Base-by-base conservation (phyloP, 148 eudicot species). In the Rhododendron simsii region DNA sequence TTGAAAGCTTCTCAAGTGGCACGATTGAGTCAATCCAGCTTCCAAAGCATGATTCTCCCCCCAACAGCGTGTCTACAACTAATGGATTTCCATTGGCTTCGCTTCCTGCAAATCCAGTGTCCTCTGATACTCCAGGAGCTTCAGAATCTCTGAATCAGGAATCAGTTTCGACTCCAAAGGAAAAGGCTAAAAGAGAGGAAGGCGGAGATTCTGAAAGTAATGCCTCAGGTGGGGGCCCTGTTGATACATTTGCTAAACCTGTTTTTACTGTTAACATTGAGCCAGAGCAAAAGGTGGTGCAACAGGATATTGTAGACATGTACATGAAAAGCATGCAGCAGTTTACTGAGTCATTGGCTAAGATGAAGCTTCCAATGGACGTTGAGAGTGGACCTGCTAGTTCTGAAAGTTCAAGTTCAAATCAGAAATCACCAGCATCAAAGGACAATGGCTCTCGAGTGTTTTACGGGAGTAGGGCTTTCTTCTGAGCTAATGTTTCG, bases 291-390 rank as follows among this genome's bases (percentile, higher is more conserved):
- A 92, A 92, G 80, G 89, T 97, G 90, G 95, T 94, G 83, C 99
- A 97, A 86, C 99, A 97, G 84, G 99, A 97, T n/a, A 89, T 93
- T 82, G 98, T 97, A 83, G 96, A 97, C 81, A 93, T 97, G 98
- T 97, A 97, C 91, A 93, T 97, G 99, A 97, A 95, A 85, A 97
- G 99, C 90, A 97, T 97, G 99, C 98, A 97, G 84, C 98, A 97
- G 85, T 95, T 97, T 80, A 94, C 98, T 0, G 98, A 95, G 65
- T 95, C 99, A 1, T 85, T 95, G 89, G 98, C 98, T 23, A 93
- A 93, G 89, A 95, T 97, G 99, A 97, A 97, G 91, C 99, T 97
- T 77, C 99, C 98, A 0, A 88, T 95, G 94, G 98, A 97, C 79
- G 86, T 91, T 10, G 94, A 90, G 33, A 87, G 89, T 14, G 93